Conservation (phyloP, 2,329 filamentous ascomycete species). For the Xylariaceae sp. region DNA sequence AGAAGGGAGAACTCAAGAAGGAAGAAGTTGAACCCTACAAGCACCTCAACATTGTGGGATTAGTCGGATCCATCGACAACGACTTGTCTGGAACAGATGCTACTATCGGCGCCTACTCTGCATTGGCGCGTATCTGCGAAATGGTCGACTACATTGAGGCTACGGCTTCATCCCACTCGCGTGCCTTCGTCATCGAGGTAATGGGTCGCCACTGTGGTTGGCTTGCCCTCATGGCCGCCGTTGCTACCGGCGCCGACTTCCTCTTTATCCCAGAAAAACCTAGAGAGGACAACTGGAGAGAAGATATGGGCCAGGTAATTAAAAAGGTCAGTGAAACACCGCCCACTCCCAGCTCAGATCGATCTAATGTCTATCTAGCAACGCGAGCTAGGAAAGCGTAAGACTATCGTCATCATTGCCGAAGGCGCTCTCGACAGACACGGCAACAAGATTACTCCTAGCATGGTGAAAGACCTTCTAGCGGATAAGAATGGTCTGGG, state of each 20-base stretch:
- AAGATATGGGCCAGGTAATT: conserved; percentile 78
- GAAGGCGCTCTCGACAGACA: conserved; percentile 86
- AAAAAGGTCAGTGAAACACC: conserved; percentile 49
- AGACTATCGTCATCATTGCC: conserved; percentile 96
- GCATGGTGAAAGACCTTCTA: conserved; percentile 83
- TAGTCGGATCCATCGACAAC: conserved; percentile 97
- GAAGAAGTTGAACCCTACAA: conserved; percentile 71
- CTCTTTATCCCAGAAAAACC: conserved; percentile 96
- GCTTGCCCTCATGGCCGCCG: conserved; percentile 92
- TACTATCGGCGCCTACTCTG: conserved; percentile 95
- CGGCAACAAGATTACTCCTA: conserved; percentile 75
- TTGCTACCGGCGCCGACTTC: conserved; percentile 92
- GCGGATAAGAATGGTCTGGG: conserved; percentile 68
- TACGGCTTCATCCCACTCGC: conserved; percentile 87
- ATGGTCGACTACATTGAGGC: conserved; percentile 96
- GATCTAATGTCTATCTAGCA: conserved; percentile 51
- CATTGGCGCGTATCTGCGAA: conserved; percentile 86
- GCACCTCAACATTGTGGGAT: conserved; percentile 90
- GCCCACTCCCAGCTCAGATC: neutral
- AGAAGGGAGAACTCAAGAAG: conserved; percentile 62
- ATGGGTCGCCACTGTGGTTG: conserved; percentile 98
- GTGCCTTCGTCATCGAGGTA: conserved; percentile 95
- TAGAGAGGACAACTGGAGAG: conserved; percentile 78
- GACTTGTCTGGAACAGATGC: conserved; percentile 96
- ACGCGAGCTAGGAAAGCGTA: conserved; percentile 81